Conservation (phyloP, 2,329 filamentous ascomycete genomes). For the Verticillium nonalfalfae region DNA sequence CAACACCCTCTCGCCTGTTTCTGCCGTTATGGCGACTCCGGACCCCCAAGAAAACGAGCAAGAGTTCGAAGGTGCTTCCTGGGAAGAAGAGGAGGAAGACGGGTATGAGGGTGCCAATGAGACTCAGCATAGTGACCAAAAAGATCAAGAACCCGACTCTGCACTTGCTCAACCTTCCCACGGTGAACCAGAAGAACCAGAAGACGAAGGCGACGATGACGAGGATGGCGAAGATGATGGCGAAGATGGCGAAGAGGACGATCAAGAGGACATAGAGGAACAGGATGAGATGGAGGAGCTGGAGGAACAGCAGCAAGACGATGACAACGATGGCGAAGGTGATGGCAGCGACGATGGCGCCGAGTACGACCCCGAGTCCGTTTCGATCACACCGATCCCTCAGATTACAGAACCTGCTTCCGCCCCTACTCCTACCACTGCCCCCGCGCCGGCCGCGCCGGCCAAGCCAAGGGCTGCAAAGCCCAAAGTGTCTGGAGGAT, state of each 20-base stretch:
- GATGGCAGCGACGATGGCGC: constrained; percentile 39
- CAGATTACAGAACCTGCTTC: constrained; percentile 20
- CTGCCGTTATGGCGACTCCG: constrained; percentile 8
- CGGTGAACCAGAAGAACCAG: constrained; percentile 15
- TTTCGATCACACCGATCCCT: constrained; percentile 28
- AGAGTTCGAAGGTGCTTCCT: constrained; percentile 33
- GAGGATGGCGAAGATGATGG: background rate
- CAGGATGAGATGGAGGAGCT: background rate
- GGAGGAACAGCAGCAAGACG: background rate
- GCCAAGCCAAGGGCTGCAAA: constrained; percentile 32
- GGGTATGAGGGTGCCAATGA: constrained; percentile 50
- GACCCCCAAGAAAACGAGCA: constrained; percentile 11
- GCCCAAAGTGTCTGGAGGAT: constrained; percentile 54
- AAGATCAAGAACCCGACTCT: constrained; percentile 40
- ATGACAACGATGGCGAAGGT: constrained; percentile 16
- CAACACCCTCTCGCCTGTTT: background rate
- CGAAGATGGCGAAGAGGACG: background rate
- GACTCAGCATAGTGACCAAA: constrained; percentile 48
- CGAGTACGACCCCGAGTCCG: constrained; percentile 54
- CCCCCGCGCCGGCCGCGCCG: constrained; percentile 13
- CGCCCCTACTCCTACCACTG: constrained; percentile 23
- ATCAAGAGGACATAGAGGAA: background rate
- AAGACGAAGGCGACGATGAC: background rate
- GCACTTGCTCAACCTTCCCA: constrained; percentile 36
- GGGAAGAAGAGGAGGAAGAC: constrained; percentile 44